phyloP scores from a whole-genome alignment of 2,329 filamentous ascomycete species.

The Penicillium psychrosexuale region DNA sequence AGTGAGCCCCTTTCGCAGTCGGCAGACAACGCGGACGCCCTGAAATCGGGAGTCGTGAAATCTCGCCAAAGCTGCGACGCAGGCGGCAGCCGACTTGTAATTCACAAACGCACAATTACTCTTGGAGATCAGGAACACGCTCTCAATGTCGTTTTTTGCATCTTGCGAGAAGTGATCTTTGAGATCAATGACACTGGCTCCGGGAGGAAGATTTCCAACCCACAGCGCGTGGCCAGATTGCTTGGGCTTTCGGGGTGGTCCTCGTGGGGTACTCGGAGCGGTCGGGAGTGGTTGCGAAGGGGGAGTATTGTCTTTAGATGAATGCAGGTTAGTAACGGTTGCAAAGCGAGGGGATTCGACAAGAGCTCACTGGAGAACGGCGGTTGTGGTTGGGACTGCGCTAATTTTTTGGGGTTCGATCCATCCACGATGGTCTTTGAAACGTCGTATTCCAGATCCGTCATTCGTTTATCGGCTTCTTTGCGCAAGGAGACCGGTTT shows the following conservation, averaged over 20 bases:
- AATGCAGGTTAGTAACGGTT: background rate
- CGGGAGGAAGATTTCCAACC: constrained; percentile 90
- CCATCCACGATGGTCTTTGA: constrained; percentile 40
- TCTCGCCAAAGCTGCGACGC: constrained; percentile 71
- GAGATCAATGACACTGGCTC: constrained; percentile 75
- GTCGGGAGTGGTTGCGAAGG: constrained; percentile 10
- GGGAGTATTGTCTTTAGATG: constrained; percentile 14
- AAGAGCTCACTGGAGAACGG: constrained; percentile 23
- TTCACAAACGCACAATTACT: constrained; percentile 98
- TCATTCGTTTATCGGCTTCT: constrained; percentile 13
- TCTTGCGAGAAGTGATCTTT: constrained; percentile 87
- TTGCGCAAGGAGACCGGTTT: constrained; percentile 19
- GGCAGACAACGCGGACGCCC: constrained; percentile 79
- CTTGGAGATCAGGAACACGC: constrained; percentile 90
- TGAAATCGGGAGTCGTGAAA: constrained; percentile 91
- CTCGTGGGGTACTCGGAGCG: constrained; percentile 49
- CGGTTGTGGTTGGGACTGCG: constrained; percentile 9
- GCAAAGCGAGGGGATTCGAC: background rate
- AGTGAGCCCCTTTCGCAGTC: constrained; percentile 62
- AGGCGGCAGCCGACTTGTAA: constrained; percentile 76
- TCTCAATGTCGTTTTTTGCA: constrained; percentile 72
- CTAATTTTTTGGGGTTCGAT: constrained; percentile 30
- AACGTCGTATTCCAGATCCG: constrained; percentile 30
- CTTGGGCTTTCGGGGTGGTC: constrained; percentile 64
- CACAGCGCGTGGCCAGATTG: constrained; percentile 84